These are phyloP conservation scores for Alnus glutinosa DNA, from an alignment of 306 rosid species.

Conservation along the genomic window DNA sequence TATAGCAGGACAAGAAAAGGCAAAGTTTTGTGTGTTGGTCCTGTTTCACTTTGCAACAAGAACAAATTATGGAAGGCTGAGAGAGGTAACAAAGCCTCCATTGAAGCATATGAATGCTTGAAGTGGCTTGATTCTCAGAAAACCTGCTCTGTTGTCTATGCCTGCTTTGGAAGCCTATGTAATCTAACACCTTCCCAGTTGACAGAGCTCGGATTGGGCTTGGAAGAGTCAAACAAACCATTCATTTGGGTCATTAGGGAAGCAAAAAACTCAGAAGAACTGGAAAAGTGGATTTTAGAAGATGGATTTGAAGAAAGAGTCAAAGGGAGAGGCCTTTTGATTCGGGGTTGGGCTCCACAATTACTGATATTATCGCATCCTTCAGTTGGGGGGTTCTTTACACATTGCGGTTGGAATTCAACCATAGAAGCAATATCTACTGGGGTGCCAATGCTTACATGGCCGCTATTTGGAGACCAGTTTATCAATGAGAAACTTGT, in stretches of 20 bases:
- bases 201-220: slow-evolving; percentile 39
- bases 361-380: slow-evolving; percentile 50
- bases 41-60: slow-evolving; percentile 51
- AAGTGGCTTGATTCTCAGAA: slow-evolving; percentile 52
- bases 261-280: slow-evolving; percentile 1
- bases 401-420: slow-evolving; percentile 76
- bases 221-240: slow-evolving; percentile 37
- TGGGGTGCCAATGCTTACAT: slow-evolving; percentile 46
- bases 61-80: slow-evolving; percentile 27
- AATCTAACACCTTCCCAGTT: slow-evolving; percentile 17
- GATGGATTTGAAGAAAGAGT: slow-evolving; percentile 44
- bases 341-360: slow-evolving; percentile 73
- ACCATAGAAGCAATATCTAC: slow-evolving; percentile 49
- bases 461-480: slow-evolving; percentile 47
- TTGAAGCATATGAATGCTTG: slow-evolving; percentile 27
- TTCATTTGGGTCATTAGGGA: slow-evolving; percentile 38
- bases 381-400: slow-evolving; percentile 52
- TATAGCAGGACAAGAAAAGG: slow-evolving; percentile 21
- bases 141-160: slow-evolving; percentile 47
- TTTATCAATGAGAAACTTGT: slow-evolving; percentile 44
- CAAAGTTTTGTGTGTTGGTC: slow-evolving; percentile 50
- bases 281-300: slow-evolving; percentile 40
- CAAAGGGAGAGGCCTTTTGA: slow-evolving; percentile 30
- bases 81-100: slow-evolving; percentile 50
- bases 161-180: slow-evolving; percentile 47